These are phyloP conservation scores for Phaeotremella fagi DNA, from an alignment of 768 basidiomycete species.

Conservation along the genomic window DNA sequence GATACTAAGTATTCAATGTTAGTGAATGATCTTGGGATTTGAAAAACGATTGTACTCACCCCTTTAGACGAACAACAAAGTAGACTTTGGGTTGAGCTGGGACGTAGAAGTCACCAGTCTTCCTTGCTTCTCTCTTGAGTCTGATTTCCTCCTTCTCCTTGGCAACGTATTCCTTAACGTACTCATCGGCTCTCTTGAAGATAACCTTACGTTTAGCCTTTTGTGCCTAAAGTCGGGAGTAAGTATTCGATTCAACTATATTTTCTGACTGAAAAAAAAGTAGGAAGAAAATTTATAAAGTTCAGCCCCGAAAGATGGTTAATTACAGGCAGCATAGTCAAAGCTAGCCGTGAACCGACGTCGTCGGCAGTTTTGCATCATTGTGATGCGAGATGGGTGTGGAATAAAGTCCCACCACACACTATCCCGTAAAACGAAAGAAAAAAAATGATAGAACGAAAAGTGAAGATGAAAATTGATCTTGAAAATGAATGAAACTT, in stretches of 20 bases:
- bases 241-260: no score
- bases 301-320: constrained; percentile 95
- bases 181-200: constrained; percentile 98
- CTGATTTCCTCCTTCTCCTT: constrained; percentile 96
- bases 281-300: not conserved
- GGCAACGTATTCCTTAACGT: constrained; percentile 90
- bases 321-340: constrained; percentile 71
- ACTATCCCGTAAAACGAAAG: no score
- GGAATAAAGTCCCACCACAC: not conserved
- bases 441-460: not conserved
- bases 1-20: constrained; percentile 60
- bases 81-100: constrained; percentile 93
- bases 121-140: constrained; percentile 84
- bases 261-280: no score
- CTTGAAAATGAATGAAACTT: constrained; percentile 51
- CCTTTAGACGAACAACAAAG: constrained; percentile 95
- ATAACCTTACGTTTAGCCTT: constrained; percentile 92
- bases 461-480: no score
- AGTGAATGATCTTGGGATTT: not conserved
- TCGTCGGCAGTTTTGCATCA: constrained; percentile 77
- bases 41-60: constrained; percentile 58
- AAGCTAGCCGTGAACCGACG: constrained; percentile 62
- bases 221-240: constrained; percentile 57
- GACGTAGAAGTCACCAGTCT: constrained; percentile 94
- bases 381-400: constrained; percentile 23